Evolutionary conservation across 345 rosid species (phyloP).

Genomic region (Hirschfeldia incana): DNA sequence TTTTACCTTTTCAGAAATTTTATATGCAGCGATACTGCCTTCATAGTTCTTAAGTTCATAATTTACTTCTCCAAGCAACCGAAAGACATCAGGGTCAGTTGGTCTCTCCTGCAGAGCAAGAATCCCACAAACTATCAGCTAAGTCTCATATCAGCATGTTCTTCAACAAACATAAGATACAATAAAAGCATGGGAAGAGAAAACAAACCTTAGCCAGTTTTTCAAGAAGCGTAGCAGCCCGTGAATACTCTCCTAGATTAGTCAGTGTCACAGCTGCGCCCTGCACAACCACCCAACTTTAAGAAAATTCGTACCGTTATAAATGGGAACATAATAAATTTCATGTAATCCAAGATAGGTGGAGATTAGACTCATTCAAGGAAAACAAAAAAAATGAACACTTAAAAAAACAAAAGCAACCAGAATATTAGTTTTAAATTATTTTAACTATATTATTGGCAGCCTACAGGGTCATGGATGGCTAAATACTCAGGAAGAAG

Average conservation of each 20-base stretch:
- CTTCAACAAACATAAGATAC: constrained; percentile 14
- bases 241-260: constrained; percentile 77
- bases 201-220: constrained; percentile 74
- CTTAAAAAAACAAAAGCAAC: neutral
- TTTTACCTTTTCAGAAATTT: constrained; percentile 57
- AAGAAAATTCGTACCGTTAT: constrained; percentile 15
- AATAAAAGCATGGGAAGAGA: neutral
- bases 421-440: neutral
- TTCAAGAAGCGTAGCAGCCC: constrained; percentile 67
- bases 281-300: constrained; percentile 52
- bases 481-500: constrained; percentile 15
- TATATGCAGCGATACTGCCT: constrained; percentile 85
- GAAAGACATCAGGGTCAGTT: constrained; percentile 73
- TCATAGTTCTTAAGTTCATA: constrained; percentile 85
- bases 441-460: neutral
- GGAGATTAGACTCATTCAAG: neutral
- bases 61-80: constrained; percentile 93
- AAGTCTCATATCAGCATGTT: constrained; percentile 21
- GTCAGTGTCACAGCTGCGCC: constrained; percentile 86
- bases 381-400: neutral
- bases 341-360: neutral
- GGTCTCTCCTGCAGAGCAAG: constrained; percentile 67
- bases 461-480: neutral
- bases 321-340: neutral
- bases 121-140: constrained; percentile 29